Evolutionary conservation across 2,329 filamentous ascomycete genomes (phyloP).

Genomic region (Raffaelea ambrosiae): DNA sequence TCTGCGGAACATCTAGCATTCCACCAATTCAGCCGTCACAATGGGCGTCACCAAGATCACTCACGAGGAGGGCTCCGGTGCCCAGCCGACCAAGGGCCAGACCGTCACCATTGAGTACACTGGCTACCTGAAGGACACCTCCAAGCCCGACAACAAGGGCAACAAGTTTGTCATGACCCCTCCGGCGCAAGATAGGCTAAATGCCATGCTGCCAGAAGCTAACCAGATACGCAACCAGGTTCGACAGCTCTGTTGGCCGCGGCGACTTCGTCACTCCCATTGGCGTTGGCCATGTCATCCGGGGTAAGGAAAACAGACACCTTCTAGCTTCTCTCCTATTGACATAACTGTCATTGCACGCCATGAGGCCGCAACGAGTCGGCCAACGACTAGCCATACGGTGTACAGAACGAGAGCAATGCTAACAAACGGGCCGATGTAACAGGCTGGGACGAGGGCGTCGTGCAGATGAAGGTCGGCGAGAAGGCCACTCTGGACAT

Average conservation of each 20-base stretch:
- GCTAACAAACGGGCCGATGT: constrained; percentile 6
- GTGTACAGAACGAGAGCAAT: background rate
- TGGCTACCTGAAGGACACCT: constrained; percentile 69
- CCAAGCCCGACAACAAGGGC: constrained; percentile 57
- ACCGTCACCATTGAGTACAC: constrained; percentile 84
- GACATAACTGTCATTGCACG: too few species aligned
- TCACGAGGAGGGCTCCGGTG: constrained; percentile 51
- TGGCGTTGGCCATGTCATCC: constrained; percentile 77
- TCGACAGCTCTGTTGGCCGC: constrained; percentile 76
- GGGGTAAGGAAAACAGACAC: constrained; percentile 44
- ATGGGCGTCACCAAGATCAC: constrained; percentile 70
- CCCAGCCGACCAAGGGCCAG: constrained; percentile 57
- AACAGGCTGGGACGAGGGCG: constrained; percentile 76
- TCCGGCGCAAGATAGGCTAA: too few species aligned
- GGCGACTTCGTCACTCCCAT: constrained; percentile 71
- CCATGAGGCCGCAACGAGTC: too few species aligned
- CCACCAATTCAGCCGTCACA: constrained; percentile 18
- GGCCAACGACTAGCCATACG: too few species aligned
- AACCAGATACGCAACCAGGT: constrained; percentile 44
- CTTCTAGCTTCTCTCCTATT: background rate
- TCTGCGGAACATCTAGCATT: background rate
- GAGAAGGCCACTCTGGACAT: constrained; percentile 86
- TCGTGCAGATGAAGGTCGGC: constrained; percentile 76
- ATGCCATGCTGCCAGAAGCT: background rate
- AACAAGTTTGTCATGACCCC: constrained; percentile 47